phyloP scores from a whole-genome alignment of 805 yeast species.

The Myxozyma neglecta region DNA sequence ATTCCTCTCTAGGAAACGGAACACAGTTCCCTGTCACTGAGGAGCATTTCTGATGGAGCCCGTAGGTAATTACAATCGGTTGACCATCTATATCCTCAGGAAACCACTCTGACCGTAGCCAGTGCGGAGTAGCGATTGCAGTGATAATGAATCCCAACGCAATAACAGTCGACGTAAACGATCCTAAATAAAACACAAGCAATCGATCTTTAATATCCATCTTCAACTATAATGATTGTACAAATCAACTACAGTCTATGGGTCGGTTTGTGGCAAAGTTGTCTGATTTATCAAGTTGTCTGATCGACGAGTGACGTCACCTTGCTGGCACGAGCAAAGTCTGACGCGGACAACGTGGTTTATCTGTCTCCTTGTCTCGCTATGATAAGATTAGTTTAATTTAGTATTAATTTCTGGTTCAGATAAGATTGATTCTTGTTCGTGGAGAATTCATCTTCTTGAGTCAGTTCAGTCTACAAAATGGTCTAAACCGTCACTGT shows the following conservation, averaged over 20 bases:
- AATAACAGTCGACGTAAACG: slow-evolving; percentile 4
- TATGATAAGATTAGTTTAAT: background rate
- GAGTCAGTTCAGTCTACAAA: no score
- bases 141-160: slow-evolving; percentile 19
- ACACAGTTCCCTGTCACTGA: slow-evolving; percentile 19
- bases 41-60: slow-evolving; percentile 25
- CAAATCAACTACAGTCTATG: background rate
- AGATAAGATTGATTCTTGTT: no score
- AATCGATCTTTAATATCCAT: slow-evolving; percentile 18
- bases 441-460: no score
- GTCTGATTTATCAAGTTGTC: background rate
- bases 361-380: background rate
- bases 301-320: slow-evolving; percentile 9
- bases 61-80: slow-evolving; percentile 18
- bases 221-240: background rate
- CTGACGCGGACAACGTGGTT: background rate
- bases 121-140: slow-evolving; percentile 23
- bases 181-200: slow-evolving; percentile 18
- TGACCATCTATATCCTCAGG: slow-evolving; percentile 16
- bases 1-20: slow-evolving; percentile 20
- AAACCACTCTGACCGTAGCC: slow-evolving; percentile 19
- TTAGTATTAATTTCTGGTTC: background rate
- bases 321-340: background rate
- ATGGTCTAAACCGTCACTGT: no score
- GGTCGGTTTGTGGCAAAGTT: background rate